Conservation (phyloP, 345 rosid species). For the Turritis glabra region DNA sequence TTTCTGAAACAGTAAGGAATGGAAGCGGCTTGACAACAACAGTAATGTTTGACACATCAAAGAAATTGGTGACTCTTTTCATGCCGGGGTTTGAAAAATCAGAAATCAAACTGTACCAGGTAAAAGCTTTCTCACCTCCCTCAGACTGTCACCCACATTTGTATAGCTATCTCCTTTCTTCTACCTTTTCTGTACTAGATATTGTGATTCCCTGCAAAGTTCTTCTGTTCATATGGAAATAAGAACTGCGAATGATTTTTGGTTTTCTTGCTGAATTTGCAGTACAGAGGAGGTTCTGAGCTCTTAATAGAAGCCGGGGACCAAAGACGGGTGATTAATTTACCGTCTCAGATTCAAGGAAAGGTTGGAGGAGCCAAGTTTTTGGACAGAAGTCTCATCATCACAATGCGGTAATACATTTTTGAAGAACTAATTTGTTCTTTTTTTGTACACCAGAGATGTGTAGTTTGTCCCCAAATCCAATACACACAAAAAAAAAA, state of each 20-base stretch:
- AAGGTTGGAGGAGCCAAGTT: slow-evolving; percentile 88
- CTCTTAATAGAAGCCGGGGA: slow-evolving; percentile 90
- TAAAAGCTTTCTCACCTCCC: slow-evolving; percentile 30
- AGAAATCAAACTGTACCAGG: slow-evolving; percentile 91
- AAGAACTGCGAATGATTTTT: background rate
- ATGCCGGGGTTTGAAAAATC: slow-evolving; percentile 95
- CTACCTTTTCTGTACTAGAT: background rate
- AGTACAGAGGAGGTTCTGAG: slow-evolving; percentile 91
- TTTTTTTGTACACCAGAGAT: slow-evolving; percentile 20
- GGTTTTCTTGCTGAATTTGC: slow-evolving; percentile 42
- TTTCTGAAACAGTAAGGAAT: slow-evolving; percentile 42
- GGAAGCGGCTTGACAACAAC: slow-evolving; percentile 40
- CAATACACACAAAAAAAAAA: background rate
- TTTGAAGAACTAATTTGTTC: slow-evolving; percentile 15
- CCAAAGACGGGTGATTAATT: slow-evolving; percentile 69
- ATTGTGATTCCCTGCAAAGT: background rate
- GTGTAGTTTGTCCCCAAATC: slow-evolving; percentile 12
- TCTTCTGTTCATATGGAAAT: background rate
- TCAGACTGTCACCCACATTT: background rate
- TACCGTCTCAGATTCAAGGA: slow-evolving; percentile 79
- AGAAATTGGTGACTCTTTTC: slow-evolving; percentile 67
- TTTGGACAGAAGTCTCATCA: slow-evolving; percentile 59
- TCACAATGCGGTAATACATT: slow-evolving; percentile 59
- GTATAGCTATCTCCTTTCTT: background rate
- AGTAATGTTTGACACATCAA: slow-evolving; percentile 57